phyloP scores from a whole-genome alignment of 257 asterid genomes.

The Gynochthodes officinalis region DNA sequence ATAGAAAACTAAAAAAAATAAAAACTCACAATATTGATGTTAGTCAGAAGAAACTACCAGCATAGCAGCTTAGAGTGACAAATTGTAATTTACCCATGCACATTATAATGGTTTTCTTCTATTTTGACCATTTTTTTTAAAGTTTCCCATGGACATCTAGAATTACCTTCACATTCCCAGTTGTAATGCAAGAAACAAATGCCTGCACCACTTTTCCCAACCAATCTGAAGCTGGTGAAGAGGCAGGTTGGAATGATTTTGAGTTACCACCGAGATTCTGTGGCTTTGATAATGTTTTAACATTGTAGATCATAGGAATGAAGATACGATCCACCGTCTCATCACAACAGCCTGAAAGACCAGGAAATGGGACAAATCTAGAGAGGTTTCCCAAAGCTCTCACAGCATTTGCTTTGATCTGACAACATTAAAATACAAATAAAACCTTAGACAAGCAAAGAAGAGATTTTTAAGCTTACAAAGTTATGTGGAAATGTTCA shows the following conservation, averaged over 20 bases:
- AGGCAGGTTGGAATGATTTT: slow-evolving; percentile 27
- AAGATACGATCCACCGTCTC: slow-evolving; percentile 22
- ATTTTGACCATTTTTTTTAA: background rate
- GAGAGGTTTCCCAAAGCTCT: slow-evolving; percentile 92
- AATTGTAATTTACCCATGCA: background rate
- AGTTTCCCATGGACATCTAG: background rate
- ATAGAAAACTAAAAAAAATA: no score
- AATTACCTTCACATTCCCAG: slow-evolving; percentile 91
- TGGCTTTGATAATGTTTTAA: slow-evolving; percentile 23
- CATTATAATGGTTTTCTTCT: background rate
- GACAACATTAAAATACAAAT: slow-evolving; percentile 16
- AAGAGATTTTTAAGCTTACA: background rate
- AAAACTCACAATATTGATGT: no score
- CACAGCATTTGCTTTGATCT: slow-evolving; percentile 97
- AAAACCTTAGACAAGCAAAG: background rate
- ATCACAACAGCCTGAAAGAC: slow-evolving; percentile 30
- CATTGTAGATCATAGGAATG: slow-evolving; percentile 22
- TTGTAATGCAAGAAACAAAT: slow-evolving; percentile 88
- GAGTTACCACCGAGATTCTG: slow-evolving; percentile 33
- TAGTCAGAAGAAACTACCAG: no score
- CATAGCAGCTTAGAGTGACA: no score
- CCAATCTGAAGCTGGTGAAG: slow-evolving; percentile 45
- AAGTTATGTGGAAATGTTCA: background rate
- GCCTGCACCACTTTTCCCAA: slow-evolving; percentile 88
- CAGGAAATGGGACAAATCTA: slow-evolving; percentile 54